phyloP scores from a whole-genome alignment of 208 protist genomes.

The Trypanosoma conorhini region DNA sequence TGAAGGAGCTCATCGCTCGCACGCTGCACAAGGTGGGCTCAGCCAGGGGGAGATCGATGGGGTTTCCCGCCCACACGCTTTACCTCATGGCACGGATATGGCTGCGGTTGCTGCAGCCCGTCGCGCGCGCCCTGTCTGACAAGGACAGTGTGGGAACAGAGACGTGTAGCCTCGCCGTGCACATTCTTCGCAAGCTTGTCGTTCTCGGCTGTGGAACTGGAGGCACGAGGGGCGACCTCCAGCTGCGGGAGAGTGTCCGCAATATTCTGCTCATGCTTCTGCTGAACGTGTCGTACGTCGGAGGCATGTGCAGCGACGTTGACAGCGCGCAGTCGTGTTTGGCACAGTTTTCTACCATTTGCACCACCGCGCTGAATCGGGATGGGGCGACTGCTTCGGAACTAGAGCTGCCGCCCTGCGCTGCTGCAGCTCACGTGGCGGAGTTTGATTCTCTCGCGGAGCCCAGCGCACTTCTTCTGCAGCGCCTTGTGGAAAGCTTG shows the following conservation, averaged over 20 bases:
- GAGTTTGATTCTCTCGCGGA: background rate
- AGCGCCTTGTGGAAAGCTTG: constrained; percentile 33
- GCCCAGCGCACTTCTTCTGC: constrained; percentile 27
- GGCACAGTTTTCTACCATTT: constrained; percentile 70
- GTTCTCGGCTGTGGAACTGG: constrained; percentile 40
- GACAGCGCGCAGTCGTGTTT: constrained; percentile 79
- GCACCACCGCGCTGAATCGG: constrained; percentile 44
- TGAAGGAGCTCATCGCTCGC: constrained; percentile 75
- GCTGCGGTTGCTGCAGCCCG: constrained; percentile 63
- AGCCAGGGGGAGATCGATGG: background rate
- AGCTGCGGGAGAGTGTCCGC: constrained; percentile 38
- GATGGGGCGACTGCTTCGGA: constrained; percentile 5
- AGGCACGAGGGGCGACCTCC: constrained; percentile 19
- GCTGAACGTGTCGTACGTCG: constrained; percentile 71
- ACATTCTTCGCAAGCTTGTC: constrained; percentile 78
- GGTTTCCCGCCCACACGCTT: constrained; percentile 16
- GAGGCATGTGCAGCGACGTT: constrained; percentile 72
- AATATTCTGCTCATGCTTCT: constrained; percentile 55
- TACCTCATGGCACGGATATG: constrained; percentile 61
- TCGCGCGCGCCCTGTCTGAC: constrained; percentile 57
- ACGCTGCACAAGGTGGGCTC: constrained; percentile 33
- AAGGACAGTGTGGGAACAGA: constrained; percentile 48
- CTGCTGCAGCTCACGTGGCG: background rate
- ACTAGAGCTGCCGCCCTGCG: background rate
- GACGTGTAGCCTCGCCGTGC: constrained; percentile 66